Base-by-base conservation (phyloP, 2,329 filamentous ascomycete species). In the Clonostachys rhizophaga region DNA sequence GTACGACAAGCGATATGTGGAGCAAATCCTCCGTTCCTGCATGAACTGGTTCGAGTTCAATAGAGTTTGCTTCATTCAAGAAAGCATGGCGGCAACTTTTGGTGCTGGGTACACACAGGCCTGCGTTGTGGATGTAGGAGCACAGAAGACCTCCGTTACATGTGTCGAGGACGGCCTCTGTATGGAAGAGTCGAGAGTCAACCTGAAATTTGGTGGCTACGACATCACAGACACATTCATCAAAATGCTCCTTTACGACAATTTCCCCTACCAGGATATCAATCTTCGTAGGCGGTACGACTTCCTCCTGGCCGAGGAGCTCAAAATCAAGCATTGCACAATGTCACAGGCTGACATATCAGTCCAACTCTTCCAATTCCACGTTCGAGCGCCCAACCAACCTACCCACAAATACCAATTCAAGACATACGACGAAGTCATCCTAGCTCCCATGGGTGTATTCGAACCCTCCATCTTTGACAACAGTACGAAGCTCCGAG, bases 121-220 rank as follows among this genome's bases (percentile, higher is more conserved):
- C 17, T 99, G 94, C 57, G 91, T 99, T 47, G 91, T 99, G 11
- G 94, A 99, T 62, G 87, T 99, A 48, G 94, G 94, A 12, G 92
- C 94, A 1, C 91, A 97, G 63, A 99, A 99, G 76, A 97, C 94
- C 2, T 95, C 94, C 0, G 87, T 99, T 34, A 92, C 91, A 52
- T 99, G 94, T 56, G 91, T 99, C 11, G 94, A 99, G 58, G 94
- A 99, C 64, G 94, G 94, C 3, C 87, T 99, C 68, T 91, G 89
- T 60, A 80, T 96, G 24, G 94, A 97, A 53, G 92, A 96, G 61
- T 99, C 94, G 14, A 83, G 94, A 14, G 82, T 99, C 62, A 97
- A 97, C 63, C 72, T 99, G 54, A 97, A 99, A 65, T 95, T 87
- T 58, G 94, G 94, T 44, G 94, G 94, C 2, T 84, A 80, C 58